A percentile compares a stretch with the other conserved stretches of the same genome.
Evolutionary conservation across 495 filamentous ascomycete species (phyloP).

Genomic region (Penicillium ucsense): DNA sequence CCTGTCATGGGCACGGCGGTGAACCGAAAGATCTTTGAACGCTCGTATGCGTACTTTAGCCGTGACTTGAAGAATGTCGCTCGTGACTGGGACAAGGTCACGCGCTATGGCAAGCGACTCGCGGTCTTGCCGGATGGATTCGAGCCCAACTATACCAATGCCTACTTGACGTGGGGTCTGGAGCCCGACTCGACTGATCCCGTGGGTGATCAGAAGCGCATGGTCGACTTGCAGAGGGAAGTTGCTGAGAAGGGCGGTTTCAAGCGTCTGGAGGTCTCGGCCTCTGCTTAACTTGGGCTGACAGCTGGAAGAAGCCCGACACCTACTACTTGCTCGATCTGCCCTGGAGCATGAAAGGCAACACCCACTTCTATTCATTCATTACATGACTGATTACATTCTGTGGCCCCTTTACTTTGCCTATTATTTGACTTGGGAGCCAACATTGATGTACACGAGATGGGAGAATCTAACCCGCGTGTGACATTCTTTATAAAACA

Average conservation of each 20-base stretch:
- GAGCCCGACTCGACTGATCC: conserved; percentile 52
- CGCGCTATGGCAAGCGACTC: conserved; percentile 56
- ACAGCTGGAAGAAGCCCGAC: neutral
- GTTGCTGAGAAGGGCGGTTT: conserved; percentile 42
- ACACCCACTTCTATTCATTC: too few species aligned
- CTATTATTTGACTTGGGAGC: neutral
- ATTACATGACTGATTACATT: too few species aligned
- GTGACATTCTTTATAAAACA: too few species aligned
- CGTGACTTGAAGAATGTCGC: conserved; percentile 59
- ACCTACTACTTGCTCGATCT: too few species aligned
- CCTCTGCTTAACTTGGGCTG: conserved; percentile 16
- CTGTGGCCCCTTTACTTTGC: neutral
- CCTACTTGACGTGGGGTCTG: conserved; percentile 51
- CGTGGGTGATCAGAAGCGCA: conserved; percentile 56
- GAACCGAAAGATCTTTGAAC: conserved; percentile 65
- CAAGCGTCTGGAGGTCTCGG: conserved; percentile 27
- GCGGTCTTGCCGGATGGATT: conserved; percentile 48
- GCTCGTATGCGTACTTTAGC: conserved; percentile 62
- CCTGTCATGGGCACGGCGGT: conserved; percentile 54
- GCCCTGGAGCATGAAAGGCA: too few species aligned
- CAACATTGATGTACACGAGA: neutral
- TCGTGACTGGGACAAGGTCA: conserved; percentile 63
- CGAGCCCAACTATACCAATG: conserved; percentile 58
- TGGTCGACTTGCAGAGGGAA: conserved; percentile 49
- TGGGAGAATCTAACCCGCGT: too few species aligned